These are phyloP conservation scores for Eucalyptus urophylla DNA, from an alignment of 345 rosid genomes.

Conservation along the genomic window DNA sequence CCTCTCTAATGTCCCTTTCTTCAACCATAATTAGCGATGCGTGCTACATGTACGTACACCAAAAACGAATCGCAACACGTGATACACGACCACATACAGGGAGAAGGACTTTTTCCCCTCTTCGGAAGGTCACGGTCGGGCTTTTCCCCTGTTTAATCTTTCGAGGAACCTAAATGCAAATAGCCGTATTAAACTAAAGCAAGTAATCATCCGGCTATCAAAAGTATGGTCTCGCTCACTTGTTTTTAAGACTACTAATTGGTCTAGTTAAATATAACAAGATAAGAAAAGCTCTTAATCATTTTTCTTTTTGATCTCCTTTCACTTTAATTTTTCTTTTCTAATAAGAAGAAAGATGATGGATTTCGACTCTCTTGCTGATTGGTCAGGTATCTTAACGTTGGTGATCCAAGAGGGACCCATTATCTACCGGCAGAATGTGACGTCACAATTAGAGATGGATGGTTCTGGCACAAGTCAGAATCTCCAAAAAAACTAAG, in stretches of 20 bases:
- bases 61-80: background rate
- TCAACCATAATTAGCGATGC: background rate
- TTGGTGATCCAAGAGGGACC: constrained; percentile 48
- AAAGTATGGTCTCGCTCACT: background rate
- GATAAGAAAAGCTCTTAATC: background rate
- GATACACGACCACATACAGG: background rate
- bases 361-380: background rate
- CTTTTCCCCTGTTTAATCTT: background rate
- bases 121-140: background rate
- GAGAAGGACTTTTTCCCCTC: background rate
- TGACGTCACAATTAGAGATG: constrained; percentile 47
- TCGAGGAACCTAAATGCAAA: background rate
- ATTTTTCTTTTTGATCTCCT: background rate
- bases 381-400: constrained; percentile 35
- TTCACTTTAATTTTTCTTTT: background rate
- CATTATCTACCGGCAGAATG: constrained; percentile 68
- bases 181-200: background rate
- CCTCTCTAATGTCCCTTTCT: background rate
- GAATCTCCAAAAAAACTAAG: constrained; percentile 42
- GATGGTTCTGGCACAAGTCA: constrained; percentile 72
- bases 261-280: background rate
- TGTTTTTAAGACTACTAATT: background rate
- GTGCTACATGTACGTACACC: background rate
- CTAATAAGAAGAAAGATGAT: background rate
- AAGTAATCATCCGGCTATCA: background rate